Conservation (phyloP, 163 green algal genomes). For the Chloromonas sp. region DNA sequence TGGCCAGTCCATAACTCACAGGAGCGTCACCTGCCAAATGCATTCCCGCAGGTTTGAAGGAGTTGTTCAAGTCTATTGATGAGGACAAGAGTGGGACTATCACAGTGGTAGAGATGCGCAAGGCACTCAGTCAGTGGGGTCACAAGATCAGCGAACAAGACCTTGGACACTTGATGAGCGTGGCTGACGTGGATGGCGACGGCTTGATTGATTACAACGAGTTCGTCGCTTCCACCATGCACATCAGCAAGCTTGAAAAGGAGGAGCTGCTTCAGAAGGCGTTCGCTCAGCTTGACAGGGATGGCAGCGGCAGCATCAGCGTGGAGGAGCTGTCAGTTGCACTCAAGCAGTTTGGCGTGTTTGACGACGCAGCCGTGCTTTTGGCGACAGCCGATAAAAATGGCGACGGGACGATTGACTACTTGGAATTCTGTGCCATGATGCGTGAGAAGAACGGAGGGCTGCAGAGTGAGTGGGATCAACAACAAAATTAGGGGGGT, state of each 20-base stretch:
- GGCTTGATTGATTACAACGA: slow-evolving; percentile 89
- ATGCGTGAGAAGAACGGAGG: slow-evolving; percentile 47
- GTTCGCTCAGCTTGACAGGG: slow-evolving; percentile 71
- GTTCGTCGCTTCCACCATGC: slow-evolving; percentile 86
- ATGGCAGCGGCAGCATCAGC: slow-evolving; percentile 75
- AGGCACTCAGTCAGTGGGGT: slow-evolving; percentile 55
- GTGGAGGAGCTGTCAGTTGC: slow-evolving; percentile 51
- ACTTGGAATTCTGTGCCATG: slow-evolving; percentile 46
- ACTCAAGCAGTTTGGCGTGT: slow-evolving; percentile 57
- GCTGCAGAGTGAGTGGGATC: slow-evolving; percentile 9
- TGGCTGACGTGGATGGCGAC: slow-evolving; percentile 78
- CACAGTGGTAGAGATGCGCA: slow-evolving; percentile 67
- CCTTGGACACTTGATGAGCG: slow-evolving; percentile 55
- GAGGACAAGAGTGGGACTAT: slow-evolving; percentile 80
- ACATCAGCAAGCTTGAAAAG: slow-evolving; percentile 73
- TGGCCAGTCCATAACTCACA: no score
- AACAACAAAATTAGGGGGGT: no score
- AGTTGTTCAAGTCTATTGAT: slow-evolving; percentile 91
- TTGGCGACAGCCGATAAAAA: slow-evolving; percentile 34
- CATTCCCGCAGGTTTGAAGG: slow-evolving; percentile 52
- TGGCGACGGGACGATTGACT: slow-evolving; percentile 43
- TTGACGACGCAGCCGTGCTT: slow-evolving; percentile 35
- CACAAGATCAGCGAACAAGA: slow-evolving; percentile 60
- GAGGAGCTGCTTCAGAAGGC: slow-evolving; percentile 57
- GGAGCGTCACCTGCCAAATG: no score